Evolutionary conservation across 2,329 filamentous ascomycete species (phyloP), one percentile per base, ranked within the genome.

Genomic region (Nannizziopsis arthrosporioides): DNA sequence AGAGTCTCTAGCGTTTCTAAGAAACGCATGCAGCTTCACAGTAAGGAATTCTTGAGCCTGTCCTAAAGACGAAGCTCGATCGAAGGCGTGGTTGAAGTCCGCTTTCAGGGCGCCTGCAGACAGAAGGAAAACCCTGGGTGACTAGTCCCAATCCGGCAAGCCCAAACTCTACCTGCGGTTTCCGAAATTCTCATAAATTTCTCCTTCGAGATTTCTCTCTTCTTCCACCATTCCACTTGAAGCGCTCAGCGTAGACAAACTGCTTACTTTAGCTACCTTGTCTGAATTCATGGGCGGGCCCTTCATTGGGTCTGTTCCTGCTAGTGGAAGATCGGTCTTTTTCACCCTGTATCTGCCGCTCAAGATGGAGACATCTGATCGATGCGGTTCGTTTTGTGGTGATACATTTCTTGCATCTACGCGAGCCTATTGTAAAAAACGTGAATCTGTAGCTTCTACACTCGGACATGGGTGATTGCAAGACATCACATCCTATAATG

Each of bases 341-440:
- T 66, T 77, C 82, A 74, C 78, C 81, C 81, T 81, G 83, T 87
- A 87, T 87, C 83, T 87, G 81, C 83, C 85, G 80, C 82, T 81
- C 81, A 84, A 76, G 82, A 87, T 81, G 68, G 59, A 57, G 52
- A 62, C 68, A 71, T 73, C 73, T 86, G 83, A 85, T 77, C 79
- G 80, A 80, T 70, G 82, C 80, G 74, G 83, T 82, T 87, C 83
- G 83, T 73, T 85, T 82, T 80, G 80, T 62, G 80, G 80, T 76
- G 81, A 80, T 77, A 85, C 81, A 85, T 47, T 37, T 27, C 19
- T 47, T 22, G 11, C 3, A n/a, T 36, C 11, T 36, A 36, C 12
- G 3, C 34, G 11, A 15, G 12, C n/a, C n/a, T n/a, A 36, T 3
- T 36, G 34, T 36, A 36, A 15, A 4, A n/a, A 15, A 15, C 11